Percentiles rank a stretch among this genome's conserved stretches.
Conservation (phyloP, 106 monocot species). For the Ottelia alismoides region DNA sequence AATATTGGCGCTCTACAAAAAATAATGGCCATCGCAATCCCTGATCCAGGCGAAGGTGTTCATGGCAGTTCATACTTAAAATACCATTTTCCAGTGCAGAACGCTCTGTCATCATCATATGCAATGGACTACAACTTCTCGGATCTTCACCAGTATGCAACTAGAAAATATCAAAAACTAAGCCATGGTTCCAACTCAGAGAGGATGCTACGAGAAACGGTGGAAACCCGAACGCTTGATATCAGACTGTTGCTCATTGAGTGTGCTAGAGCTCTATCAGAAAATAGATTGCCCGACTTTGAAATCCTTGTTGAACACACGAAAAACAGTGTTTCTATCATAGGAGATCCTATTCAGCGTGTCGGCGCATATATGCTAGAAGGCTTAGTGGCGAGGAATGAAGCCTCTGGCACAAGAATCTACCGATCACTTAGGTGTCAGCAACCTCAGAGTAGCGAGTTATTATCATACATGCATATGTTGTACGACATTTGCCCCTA, state of each 20-base stretch:
- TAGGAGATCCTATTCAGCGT: conserved; percentile 85
- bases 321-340: conserved; percentile 87
- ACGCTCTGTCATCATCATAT: conserved; percentile 17
- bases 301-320: conserved; percentile 23
- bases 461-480: conserved; percentile 91
- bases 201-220: conserved; percentile 4
- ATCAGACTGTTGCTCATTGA: conserved; percentile 41
- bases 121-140: conserved; percentile 3
- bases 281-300: conserved; percentile 33
- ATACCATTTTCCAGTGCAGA: too few species aligned
- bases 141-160: conserved; percentile 19
- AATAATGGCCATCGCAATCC: conserved; percentile 67
- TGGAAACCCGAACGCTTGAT: conserved; percentile 3
- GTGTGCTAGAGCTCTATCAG: conserved; percentile 58
- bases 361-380: conserved; percentile 88
- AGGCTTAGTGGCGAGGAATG: conserved; percentile 81
- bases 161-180: conserved; percentile 2
- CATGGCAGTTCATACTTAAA: too few species aligned
- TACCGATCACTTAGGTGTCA: conserved; percentile 86
- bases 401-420: conserved; percentile 59
- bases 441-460: conserved; percentile 69
- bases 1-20: conserved; percentile 32
- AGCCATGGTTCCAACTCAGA: background rate
- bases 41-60: conserved; percentile 41
- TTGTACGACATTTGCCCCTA: conserved; percentile 92